Evolutionary conservation across 2,329 filamentous ascomycete species (phyloP), one percentile per base, ranked within the genome.

Genomic region (Balansia obtecta): DNA sequence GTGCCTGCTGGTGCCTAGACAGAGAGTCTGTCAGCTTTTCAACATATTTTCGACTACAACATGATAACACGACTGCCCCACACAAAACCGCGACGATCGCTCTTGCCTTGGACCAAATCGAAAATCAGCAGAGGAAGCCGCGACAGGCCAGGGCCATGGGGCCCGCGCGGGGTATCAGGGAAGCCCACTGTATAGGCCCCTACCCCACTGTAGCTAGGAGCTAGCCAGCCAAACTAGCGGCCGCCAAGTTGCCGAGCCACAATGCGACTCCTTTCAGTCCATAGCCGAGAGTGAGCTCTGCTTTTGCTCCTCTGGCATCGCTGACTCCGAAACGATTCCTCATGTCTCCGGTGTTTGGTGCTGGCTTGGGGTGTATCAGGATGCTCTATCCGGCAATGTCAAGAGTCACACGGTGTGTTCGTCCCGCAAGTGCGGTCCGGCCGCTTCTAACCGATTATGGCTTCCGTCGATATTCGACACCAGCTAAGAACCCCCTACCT

Each of bases 401-500:
- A 32, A 20, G 41, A 46, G 33, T 54, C 18, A 49, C 42, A n/a
- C 49, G 44, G 39, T 49, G 46, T 39, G 27, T 54, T 34, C 54
- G 54, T 44, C 33, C 20, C 47, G 32, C 32, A 2, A 22, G 11
- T 16, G 16, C 40, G 40, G 39, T 30, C 32, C 47, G 22, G 46
- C 33, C 43, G 33, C 48, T 41, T 22, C 40, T 32, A 20, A 15
- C 30, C 20, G 22, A 11, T 45, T 48, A 34, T 48, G 54, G 52
- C 40, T 51, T 59, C 18, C 60, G 63, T 53, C 53, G 59, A 47
- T 65, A 62, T 46, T 57, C 59, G 11, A 54, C 57, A 42, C 54
- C 59, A 8, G 54, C 56, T 38, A 52, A 54, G 46, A 56, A 60
- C 12, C 55, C 65, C 40, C 67, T 81, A 33, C 91, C 93, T 20